A percentile compares a stretch with the other conserved stretches of the same genome.
Conservation (phyloP, 805 yeast species). For the Wickerhamiella nectarea region DNA sequence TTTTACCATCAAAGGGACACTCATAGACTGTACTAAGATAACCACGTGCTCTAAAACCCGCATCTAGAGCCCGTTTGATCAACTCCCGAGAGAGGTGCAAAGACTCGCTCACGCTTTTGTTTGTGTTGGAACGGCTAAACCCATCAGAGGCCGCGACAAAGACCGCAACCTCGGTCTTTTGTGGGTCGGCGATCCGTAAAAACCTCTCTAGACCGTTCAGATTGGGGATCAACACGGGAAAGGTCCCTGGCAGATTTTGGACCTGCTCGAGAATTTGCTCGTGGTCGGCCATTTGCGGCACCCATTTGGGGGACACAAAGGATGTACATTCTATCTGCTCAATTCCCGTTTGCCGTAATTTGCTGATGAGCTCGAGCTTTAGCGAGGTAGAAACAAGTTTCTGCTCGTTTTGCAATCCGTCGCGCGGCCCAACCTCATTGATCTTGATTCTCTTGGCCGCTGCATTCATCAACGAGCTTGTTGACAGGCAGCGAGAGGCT, state of each 20-base stretch:
- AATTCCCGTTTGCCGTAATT: slow-evolving; percentile 20
- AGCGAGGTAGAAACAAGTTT: slow-evolving; percentile 18
- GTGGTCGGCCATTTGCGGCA: slow-evolving; percentile 26
- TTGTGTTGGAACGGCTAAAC: slow-evolving; percentile 23
- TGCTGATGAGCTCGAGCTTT: slow-evolving; percentile 21
- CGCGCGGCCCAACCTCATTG: slow-evolving; percentile 25
- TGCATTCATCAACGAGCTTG: slow-evolving; percentile 7
- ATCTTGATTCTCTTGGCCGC: slow-evolving; percentile 13
- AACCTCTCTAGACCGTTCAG: slow-evolving; percentile 22
- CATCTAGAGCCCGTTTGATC: slow-evolving; percentile 16
- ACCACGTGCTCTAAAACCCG: slow-evolving; percentile 21
- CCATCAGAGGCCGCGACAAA: slow-evolving; percentile 26
- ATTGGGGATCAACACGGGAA: slow-evolving; percentile 24
- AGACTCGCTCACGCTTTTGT: slow-evolving; percentile 22
- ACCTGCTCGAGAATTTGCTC: slow-evolving; percentile 15
- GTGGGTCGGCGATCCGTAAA: slow-evolving; percentile 14
- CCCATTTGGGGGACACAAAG: slow-evolving; percentile 27
- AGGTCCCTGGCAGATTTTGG: no score
- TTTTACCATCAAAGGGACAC: slow-evolving; percentile 25
- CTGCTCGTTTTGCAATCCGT: slow-evolving; percentile 26
- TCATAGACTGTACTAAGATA: slow-evolving; percentile 25
- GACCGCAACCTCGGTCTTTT: slow-evolving; percentile 21
- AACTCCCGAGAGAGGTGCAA: slow-evolving; percentile 14
- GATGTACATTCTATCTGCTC: slow-evolving; percentile 22
- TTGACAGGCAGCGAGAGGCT: no score